These are phyloP conservation scores for Neurospora discreta DNA, from an alignment of 495 filamentous ascomycete species.

Conservation along the genomic window DNA sequence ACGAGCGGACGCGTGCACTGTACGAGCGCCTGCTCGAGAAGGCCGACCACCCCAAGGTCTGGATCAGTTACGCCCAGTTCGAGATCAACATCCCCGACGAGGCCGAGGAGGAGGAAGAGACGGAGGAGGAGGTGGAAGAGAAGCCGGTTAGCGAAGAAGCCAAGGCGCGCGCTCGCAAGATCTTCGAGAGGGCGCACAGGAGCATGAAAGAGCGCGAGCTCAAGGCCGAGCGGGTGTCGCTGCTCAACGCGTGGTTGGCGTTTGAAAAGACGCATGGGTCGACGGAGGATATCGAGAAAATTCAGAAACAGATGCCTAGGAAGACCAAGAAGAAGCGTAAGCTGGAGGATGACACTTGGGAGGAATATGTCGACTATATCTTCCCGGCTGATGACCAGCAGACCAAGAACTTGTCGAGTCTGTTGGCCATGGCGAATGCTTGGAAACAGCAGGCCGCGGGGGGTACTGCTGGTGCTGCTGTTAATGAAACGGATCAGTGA, in stretches of 20 bases:
- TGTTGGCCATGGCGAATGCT: constrained; percentile 72
- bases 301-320: constrained; percentile 87
- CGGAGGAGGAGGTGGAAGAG: constrained; percentile 44
- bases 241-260: constrained; percentile 82
- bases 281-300: constrained; percentile 65
- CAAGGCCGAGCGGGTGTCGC: constrained; percentile 82
- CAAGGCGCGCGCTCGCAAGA: constrained; percentile 63
- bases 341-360: constrained; percentile 88
- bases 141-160: constrained; percentile 69
- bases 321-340: constrained; percentile 89
- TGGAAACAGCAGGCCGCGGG: constrained; percentile 65
- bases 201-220: constrained; percentile 85
- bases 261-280: constrained; percentile 83
- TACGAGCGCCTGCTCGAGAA: constrained; percentile 88
- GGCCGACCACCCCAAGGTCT: constrained; percentile 97
- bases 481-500: constrained; percentile 1
- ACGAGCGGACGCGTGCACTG: constrained; percentile 64
- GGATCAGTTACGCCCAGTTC: constrained; percentile 94
- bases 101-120: constrained; percentile 33
- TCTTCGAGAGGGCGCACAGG: constrained; percentile 83
- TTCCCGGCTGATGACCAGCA: constrained; percentile 95
- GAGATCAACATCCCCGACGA: constrained; percentile 76
- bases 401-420: constrained; percentile 68
- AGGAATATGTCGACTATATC: constrained; percentile 95
- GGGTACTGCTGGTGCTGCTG: constrained; percentile 19